Percentiles rank a stretch among this genome's conserved stretches.
Conservation (phyloP, 192 early-diverging fungal species). For the Coemansia sp. region DNA sequence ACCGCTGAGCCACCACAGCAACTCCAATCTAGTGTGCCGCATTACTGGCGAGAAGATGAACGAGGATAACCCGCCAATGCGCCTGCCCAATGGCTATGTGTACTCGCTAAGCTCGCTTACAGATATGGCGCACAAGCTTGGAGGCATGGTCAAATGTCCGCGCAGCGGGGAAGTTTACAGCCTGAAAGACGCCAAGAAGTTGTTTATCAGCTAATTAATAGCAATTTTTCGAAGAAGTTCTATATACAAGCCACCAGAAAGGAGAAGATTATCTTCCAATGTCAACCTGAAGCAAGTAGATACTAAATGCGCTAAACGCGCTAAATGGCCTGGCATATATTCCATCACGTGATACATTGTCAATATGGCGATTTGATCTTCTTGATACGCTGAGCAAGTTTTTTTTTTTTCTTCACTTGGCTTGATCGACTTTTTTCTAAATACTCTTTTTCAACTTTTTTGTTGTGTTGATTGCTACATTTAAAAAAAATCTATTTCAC, state of each 20-base stretch:
- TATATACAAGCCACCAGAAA: no score
- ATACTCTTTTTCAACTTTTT: conserved; percentile 13
- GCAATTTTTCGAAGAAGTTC: not conserved
- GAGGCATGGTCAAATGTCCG: conserved; percentile 74
- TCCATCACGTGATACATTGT: not conserved
- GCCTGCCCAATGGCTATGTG: conserved; percentile 94
- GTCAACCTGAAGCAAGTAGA: no score
- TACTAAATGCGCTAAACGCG: no score
- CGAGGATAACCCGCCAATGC: conserved; percentile 95
- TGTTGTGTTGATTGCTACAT: conserved; percentile 5
- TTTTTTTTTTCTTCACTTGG: conserved; percentile 10
- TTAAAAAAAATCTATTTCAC: not conserved
- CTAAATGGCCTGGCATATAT: not conserved
- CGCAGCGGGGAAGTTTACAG: conserved; percentile 63
- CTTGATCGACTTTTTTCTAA: not conserved
- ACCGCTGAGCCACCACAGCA: conserved; percentile 93
- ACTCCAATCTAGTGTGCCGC: conserved; percentile 92
- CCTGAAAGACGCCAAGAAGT: conserved; percentile 69
- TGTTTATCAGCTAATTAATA: conserved; percentile 66
- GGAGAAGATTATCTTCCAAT: no score
- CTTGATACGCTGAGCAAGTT: conserved; percentile 7
- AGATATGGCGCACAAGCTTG: conserved; percentile 67
- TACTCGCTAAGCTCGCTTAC: conserved; percentile 80
- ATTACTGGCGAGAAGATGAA: conserved; percentile 93
- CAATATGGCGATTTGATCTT: not conserved